These are phyloP conservation scores for Citrus hindsii DNA, from an alignment of 345 rosid genomes.

Conservation along the genomic window DNA sequence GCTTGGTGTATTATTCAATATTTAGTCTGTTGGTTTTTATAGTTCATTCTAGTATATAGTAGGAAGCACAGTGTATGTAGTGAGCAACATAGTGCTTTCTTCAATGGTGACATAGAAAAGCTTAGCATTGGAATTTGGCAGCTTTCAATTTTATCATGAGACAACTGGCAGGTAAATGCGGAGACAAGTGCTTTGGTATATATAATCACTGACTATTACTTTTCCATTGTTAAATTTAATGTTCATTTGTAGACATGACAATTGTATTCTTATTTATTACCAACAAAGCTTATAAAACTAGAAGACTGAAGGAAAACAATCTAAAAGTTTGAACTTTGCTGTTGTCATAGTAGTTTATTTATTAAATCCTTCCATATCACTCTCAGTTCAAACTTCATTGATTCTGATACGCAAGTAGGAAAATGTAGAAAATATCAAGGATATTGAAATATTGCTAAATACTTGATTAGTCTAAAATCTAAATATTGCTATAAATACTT, in stretches of 20 bases:
- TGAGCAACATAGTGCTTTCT: background rate
- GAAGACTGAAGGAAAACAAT: too few relatives aligned
- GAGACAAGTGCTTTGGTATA: background rate
- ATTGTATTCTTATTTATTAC: too few relatives aligned
- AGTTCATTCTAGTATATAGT: background rate
- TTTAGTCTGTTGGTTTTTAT: background rate
- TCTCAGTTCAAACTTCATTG: too few relatives aligned
- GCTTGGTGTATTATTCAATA: background rate
- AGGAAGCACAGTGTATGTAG: conserved; percentile 2
- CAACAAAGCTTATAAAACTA: too few relatives aligned
- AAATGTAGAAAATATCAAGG: background rate
- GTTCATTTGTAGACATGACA: background rate
- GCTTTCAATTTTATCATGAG: background rate
- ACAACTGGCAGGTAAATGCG: background rate
- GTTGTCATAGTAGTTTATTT: too few relatives aligned
- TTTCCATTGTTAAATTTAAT: background rate
- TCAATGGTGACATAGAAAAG: background rate
- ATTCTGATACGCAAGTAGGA: background rate
- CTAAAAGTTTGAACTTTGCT: too few relatives aligned
- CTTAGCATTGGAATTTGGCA: background rate
- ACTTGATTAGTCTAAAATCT: background rate
- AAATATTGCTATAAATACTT: background rate
- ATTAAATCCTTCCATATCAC: too few relatives aligned
- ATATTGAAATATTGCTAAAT: background rate
- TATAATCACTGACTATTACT: background rate